phyloP scores from a whole-genome alignment of 495 filamentous ascomycete genomes.

The Podospora didyma region DNA sequence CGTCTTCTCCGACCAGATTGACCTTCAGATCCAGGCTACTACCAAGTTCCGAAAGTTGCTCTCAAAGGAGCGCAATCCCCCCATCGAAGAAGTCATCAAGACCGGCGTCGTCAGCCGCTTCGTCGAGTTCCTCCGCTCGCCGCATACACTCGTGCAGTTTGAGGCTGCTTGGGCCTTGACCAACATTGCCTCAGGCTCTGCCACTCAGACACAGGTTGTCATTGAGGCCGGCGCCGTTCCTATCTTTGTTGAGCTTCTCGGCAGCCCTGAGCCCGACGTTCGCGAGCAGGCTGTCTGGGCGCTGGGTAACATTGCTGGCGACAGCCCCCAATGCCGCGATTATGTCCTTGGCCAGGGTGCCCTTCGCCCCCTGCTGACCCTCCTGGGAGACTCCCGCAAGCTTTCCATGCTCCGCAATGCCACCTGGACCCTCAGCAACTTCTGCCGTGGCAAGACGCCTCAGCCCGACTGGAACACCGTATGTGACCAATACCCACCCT shows the following conservation, averaged over 20 bases:
- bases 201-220: constrained; percentile 96
- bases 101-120: constrained; percentile 97
- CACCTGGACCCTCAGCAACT: constrained; percentile 99
- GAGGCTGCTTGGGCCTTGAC: constrained; percentile 99
- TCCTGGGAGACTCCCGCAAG: constrained; percentile 97
- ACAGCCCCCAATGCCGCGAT: constrained; percentile 95
- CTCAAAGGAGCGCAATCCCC: constrained; percentile 98
- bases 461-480: constrained; percentile 98
- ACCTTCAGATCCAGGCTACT: constrained; percentile 96
- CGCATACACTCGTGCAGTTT: constrained; percentile 98
- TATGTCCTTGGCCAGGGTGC: constrained; percentile 89
- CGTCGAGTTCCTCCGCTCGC: constrained; percentile 96
- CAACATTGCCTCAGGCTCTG: constrained; percentile 98
- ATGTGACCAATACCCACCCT: constrained; percentile 33
- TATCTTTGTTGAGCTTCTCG: constrained; percentile 94
- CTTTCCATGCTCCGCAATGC: constrained; percentile 98
- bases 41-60: constrained; percentile 98
- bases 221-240: constrained; percentile 98
- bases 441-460: constrained; percentile 98
- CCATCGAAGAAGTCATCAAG: constrained; percentile 98
- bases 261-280: constrained; percentile 95
- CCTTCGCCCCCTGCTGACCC: constrained; percentile 78
- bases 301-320: constrained; percentile 97
- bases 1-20: constrained; percentile 98
- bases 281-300: constrained; percentile 99